phyloP scores from a whole-genome alignment of 129 eudicot species.

The Logfia minima region DNA sequence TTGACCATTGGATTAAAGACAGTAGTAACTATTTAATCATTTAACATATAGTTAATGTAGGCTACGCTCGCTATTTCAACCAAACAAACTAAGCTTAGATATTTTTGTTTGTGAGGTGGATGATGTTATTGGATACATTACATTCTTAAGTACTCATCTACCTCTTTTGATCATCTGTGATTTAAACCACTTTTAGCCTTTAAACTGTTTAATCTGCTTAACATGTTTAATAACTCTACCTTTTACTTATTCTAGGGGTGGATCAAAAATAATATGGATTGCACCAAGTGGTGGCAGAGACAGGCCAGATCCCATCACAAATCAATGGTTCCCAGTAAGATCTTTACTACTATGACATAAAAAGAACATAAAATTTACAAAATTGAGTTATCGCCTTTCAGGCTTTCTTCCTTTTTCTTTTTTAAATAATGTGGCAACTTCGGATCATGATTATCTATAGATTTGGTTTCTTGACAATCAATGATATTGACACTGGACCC shows the following conservation, averaged over 20 bases:
- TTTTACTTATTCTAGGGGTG: constrained; percentile 55
- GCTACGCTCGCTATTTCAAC: neutral
- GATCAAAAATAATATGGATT: constrained; percentile 95
- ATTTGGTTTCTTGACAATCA: neutral
- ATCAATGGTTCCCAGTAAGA: constrained; percentile 89
- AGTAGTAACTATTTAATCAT: neutral
- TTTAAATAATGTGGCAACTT: neutral
- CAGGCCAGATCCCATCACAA: constrained; percentile 87
- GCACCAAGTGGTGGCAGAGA: constrained; percentile 99
- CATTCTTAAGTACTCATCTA: constrained; percentile 1
- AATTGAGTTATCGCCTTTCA: neutral
- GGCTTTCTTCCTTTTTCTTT: neutral
- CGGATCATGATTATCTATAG: neutral
- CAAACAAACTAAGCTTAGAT: neutral
- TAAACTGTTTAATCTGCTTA: neutral
- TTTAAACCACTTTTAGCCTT: neutral
- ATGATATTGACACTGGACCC: neutral
- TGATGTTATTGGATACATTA: constrained; percentile 7
- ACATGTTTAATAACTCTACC: constrained; percentile 19
- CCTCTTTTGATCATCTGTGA: neutral
- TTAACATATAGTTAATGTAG: neutral
- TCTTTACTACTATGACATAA: constrained; percentile 12
- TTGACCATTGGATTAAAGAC: neutral
- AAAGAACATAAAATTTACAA: neutral
- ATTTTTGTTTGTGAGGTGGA: neutral